Evolutionary conservation across 805 yeast genomes (phyloP).

Genomic region (Candida takata): DNA sequence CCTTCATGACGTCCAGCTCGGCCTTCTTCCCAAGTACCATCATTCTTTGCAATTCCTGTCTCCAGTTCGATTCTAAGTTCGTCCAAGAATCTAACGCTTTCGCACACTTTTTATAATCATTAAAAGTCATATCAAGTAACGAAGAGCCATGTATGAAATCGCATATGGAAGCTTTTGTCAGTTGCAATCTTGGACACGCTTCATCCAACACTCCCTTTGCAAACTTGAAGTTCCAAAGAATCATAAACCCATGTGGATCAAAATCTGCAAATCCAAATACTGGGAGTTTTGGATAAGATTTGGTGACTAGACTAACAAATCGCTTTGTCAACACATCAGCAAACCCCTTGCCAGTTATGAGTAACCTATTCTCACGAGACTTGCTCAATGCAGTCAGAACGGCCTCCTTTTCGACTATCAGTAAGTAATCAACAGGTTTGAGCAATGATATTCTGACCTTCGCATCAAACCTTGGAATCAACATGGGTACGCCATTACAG

Average conservation of each 20-base stretch:
- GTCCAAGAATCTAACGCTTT: constrained; percentile 16
- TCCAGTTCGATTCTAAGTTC: constrained; percentile 7
- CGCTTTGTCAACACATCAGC: constrained; percentile 52
- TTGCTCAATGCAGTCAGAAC: constrained; percentile 30
- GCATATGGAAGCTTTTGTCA: constrained; percentile 14
- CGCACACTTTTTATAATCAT: constrained; percentile 25
- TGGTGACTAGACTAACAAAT: constrained; percentile 31
- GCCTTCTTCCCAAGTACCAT: constrained; percentile 48
- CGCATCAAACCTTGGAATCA: constrained; percentile 36
- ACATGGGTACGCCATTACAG: constrained; percentile 13
- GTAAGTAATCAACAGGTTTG: constrained; percentile 21
- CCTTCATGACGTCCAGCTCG: constrained; percentile 44
- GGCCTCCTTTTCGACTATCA: constrained; percentile 50
- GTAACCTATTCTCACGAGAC: constrained; percentile 21
- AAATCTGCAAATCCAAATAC: constrained; percentile 50
- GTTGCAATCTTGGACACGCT: constrained; percentile 10
- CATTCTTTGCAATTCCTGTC: constrained; percentile 50
- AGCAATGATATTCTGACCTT: constrained; percentile 8
- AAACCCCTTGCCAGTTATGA: constrained; percentile 64
- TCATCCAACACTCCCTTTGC: constrained; percentile 11
- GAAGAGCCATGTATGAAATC: constrained; percentile 13
- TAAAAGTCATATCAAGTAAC: constrained; percentile 16
- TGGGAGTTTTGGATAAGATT: constrained; percentile 22
- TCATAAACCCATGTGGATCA: constrained; percentile 60
- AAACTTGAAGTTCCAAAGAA: constrained; percentile 39